Evolutionary conservation across 805 yeast genomes (phyloP).

Genomic region (Komagataella pastoris): DNA sequence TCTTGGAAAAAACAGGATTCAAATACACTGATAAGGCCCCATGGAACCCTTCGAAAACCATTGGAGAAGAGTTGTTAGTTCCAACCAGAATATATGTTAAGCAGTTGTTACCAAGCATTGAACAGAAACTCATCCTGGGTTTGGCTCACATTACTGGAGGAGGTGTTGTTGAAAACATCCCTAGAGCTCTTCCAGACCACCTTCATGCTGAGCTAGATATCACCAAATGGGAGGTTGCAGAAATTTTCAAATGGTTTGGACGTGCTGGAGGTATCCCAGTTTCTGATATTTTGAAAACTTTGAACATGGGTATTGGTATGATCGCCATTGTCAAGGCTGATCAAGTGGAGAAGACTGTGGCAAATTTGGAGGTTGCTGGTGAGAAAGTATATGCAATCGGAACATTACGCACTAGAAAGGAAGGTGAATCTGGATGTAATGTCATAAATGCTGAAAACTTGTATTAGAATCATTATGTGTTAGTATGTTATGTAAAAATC

Average conservation of each 20-base stretch:
- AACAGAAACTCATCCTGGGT: slow-evolving; percentile 60
- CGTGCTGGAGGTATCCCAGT: slow-evolving; percentile 82
- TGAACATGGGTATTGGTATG: slow-evolving; percentile 97
- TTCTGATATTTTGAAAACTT: slow-evolving; percentile 75
- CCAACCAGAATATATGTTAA: slow-evolving; percentile 95
- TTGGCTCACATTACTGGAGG: slow-evolving; percentile 98
- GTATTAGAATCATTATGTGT: slow-evolving; percentile 14
- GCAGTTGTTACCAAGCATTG: slow-evolving; percentile 66
- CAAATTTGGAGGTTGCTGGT: slow-evolving; percentile 45
- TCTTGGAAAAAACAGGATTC: slow-evolving; percentile 65
- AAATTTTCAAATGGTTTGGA: slow-evolving; percentile 90
- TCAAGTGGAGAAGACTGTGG: slow-evolving; percentile 44
- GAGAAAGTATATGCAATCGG: slow-evolving; percentile 72
- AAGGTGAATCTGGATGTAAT: slow-evolving; percentile 45
- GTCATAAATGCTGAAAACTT: slow-evolving; percentile 33
- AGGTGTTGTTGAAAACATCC: slow-evolving; percentile 91
- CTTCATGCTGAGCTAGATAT: slow-evolving; percentile 76
- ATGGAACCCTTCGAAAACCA: slow-evolving; percentile 59
- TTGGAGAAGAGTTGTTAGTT: slow-evolving; percentile 75
- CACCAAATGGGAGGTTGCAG: slow-evolving; percentile 71
- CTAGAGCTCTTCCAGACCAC: slow-evolving; percentile 78
- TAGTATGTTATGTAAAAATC: slow-evolving; percentile 14
- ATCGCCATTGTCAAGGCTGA: slow-evolving; percentile 66
- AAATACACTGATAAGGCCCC: slow-evolving; percentile 72
- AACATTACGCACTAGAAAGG: slow-evolving; percentile 30